Conservation (phyloP, 2,329 filamentous ascomycete species). For the Aspergillus hiratsukae region DNA sequence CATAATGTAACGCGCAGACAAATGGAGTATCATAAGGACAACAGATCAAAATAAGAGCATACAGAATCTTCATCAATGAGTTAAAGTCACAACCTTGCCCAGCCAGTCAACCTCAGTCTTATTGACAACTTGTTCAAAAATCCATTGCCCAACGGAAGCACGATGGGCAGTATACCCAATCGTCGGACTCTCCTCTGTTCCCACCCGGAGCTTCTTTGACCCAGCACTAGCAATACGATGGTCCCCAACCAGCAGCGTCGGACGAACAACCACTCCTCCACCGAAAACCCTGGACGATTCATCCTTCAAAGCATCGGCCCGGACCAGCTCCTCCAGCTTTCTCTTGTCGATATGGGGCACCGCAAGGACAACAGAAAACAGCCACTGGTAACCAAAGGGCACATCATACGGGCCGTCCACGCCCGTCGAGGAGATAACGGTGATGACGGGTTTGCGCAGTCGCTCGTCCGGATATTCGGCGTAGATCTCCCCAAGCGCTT, state of each 20-base stretch:
- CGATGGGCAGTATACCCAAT: constrained; percentile 33
- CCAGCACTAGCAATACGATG: constrained; percentile 24
- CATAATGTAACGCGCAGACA: no score
- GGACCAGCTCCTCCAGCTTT: background rate
- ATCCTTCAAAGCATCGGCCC: background rate
- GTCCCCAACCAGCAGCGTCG: constrained; percentile 32
- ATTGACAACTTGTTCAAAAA: constrained; percentile 14
- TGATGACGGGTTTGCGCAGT: background rate
- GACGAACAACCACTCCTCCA: constrained; percentile 26
- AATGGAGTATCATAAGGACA: no score
- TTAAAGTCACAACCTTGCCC: background rate
- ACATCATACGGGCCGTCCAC: constrained; percentile 11
- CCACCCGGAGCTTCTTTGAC: constrained; percentile 23
- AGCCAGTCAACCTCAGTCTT: background rate
- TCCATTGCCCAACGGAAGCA: constrained; percentile 34
- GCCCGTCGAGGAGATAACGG: background rate
- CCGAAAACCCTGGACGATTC: background rate
- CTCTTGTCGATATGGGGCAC: background rate
- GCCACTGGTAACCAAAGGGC: constrained; percentile 1
- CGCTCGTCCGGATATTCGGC: background rate
- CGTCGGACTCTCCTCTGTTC: constrained; percentile 24
- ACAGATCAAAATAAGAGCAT: background rate
- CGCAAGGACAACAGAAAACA: background rate
- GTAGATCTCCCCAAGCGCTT: background rate
- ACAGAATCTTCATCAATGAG: background rate